Evolutionary conservation across 1,284 basidiomycete genomes (phyloP), one percentile per base, ranked within the genome.

Genomic region (Heterobasidion irregulare): DNA sequence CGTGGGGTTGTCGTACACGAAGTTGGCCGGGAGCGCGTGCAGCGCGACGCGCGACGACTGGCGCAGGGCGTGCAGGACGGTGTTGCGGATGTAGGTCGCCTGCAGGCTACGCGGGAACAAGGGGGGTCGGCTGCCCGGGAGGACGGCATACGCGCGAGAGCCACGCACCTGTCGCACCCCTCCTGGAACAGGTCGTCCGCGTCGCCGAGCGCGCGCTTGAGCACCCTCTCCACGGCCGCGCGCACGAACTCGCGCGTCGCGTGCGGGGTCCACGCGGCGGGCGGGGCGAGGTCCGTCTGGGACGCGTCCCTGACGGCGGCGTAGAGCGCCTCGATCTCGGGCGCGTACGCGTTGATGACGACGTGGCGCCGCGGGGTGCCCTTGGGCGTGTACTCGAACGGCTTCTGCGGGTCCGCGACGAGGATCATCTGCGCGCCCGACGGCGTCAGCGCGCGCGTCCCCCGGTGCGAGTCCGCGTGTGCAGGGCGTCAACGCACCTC

Each of bases 121-220:
- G 34, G 47, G 26, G 18, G 43, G 43, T 36, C 19, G 51, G 33
- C 53, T 38, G 12, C 36, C 8, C 36, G 26, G 13, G 26, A n/a
- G n/a, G 16, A 26, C 7, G 12, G 16, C 10, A 9, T 33, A 12
- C 55, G 46, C 10, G 8, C 26, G 8, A 3, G 16, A 12, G 12
- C 2, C 33, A 57, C 61, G n/a, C 50, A 75, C 75, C 75, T 76
- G 56, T 77, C 75, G 47, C 73, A 73, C 15, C 76, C 76, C 53
- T 62, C 59, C 38, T 72, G 65, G 62, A 77, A 77, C 15, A 77
- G 57, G 59, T 78, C 74, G 46, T 67, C 72, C 43, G 71, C 65
- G 47, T 73, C 72, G 1, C 50, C 33, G 1, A 72, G 57, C 0
- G 41, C n/a, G 8, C 57, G 55, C 5, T 55, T 52, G 48, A 72